Conservation (phyloP, 2,329 filamentous ascomycete species). For the Colletotrichum endophyticum region DNA sequence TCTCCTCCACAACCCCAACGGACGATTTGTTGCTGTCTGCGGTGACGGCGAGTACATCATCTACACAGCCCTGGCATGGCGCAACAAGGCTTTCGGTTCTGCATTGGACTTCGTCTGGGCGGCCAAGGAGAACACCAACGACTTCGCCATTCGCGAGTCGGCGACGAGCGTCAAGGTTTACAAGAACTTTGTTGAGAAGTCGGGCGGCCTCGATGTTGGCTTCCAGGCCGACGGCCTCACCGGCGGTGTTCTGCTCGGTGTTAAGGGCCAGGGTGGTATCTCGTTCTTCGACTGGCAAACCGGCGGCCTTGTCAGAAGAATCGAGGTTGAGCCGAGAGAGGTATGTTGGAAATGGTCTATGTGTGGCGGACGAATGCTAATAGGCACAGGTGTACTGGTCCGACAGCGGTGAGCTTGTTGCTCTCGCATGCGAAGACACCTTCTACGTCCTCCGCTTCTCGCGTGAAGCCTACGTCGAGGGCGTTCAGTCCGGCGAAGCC, state of each 20-base stretch:
- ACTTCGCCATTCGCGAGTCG: constrained; percentile 96
- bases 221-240: constrained; percentile 93
- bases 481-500: constrained; percentile 79
- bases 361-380: not conserved
- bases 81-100: constrained; percentile 96
- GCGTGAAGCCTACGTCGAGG: constrained; percentile 84
- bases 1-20: constrained; percentile 93
- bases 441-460: constrained; percentile 95
- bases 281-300: constrained; percentile 97
- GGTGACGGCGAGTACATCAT: constrained; percentile 99
- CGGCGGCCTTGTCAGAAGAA: constrained; percentile 86
- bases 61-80: constrained; percentile 94
- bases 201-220: constrained; percentile 87
- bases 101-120: constrained; percentile 97
- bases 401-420: constrained; percentile 91
- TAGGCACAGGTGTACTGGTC: constrained; percentile 89
- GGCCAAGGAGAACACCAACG: constrained; percentile 96
- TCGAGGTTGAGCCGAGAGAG: constrained; percentile 76
- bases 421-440: constrained; percentile 91
- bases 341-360: constrained; percentile 22
- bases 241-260: constrained; percentile 88
- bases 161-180: constrained; percentile 94
- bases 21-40: constrained; percentile 79
- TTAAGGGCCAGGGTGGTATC: constrained; percentile 92
- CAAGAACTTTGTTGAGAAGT: constrained; percentile 96